phyloP scores from a whole-genome alignment of 345 rosid genomes.

The Eucalyptus regnans region DNA sequence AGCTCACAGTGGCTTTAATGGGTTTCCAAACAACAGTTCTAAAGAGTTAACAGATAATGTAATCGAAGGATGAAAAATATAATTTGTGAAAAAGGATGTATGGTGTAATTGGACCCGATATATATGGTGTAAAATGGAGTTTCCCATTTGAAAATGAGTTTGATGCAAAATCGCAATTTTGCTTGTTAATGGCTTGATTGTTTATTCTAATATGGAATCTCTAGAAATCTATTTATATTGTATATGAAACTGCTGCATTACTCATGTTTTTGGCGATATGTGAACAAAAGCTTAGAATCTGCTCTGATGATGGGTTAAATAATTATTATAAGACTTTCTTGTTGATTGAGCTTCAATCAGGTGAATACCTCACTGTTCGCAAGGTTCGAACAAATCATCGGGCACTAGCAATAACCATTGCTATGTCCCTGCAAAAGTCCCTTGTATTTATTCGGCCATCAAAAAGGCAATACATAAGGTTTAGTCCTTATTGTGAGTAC shows the following conservation, averaged over 20 bases:
- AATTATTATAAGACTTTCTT: neutral
- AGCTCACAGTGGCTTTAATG: neutral
- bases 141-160: neutral
- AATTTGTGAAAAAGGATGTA: neutral
- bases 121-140: neutral
- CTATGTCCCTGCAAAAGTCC: neutral
- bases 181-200: neutral
- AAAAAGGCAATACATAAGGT: neutral
- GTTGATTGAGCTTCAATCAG: neutral
- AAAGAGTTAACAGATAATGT: neutral
- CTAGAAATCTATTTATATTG: neutral
- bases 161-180: neutral
- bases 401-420: neutral
- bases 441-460: neutral
- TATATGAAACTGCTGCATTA: neutral
- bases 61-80: neutral
- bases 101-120: neutral
- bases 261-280: neutral
- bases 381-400: neutral
- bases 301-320: neutral
- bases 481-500: neutral
- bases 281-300: neutral
- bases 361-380: neutral
- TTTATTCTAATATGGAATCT: neutral
- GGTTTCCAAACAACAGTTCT: neutral